phyloP scores from a whole-genome alignment of 83 land plant genomes.

The Picea mariana region DNA sequence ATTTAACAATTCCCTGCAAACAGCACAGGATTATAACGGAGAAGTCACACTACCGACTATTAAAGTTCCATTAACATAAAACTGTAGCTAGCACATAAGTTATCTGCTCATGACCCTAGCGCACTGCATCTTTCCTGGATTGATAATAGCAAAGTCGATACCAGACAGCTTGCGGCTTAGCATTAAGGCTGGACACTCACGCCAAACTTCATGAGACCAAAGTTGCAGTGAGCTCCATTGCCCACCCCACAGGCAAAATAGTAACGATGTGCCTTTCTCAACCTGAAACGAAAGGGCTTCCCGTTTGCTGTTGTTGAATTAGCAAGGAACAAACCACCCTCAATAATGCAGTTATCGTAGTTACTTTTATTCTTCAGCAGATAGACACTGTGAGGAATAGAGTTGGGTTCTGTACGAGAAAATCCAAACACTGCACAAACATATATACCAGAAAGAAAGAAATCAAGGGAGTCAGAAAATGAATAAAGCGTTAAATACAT shows the following conservation, averaged over 20 bases:
- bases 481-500: too few relatives aligned
- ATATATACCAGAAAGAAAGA: not conserved
- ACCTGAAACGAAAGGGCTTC: slow-evolving; percentile 17
- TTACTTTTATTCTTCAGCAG: slow-evolving; percentile 16
- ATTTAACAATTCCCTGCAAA: too few relatives aligned
- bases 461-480: too few relatives aligned
- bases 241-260: slow-evolving; percentile 21
- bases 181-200: not conserved
- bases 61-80: too few relatives aligned
- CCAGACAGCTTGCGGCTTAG: too few relatives aligned
- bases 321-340: slow-evolving; percentile 19
- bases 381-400: slow-evolving; percentile 26
- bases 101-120: too few relatives aligned
- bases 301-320: slow-evolving; percentile 19
- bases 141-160: too few relatives aligned
- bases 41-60: too few relatives aligned
- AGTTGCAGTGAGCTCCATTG: slow-evolving; percentile 23
- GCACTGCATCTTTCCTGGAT: too few relatives aligned
- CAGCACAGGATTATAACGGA: too few relatives aligned
- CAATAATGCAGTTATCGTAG: not conserved
- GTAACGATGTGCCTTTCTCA: slow-evolving; percentile 17
- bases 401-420: slow-evolving; percentile 7
- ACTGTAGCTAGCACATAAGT: too few relatives aligned
- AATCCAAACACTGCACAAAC: slow-evolving; percentile 33
- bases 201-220: slow-evolving; percentile 30